Conservation (phyloP, 495 filamentous ascomycete genomes). For the Choiromyces venosus region DNA sequence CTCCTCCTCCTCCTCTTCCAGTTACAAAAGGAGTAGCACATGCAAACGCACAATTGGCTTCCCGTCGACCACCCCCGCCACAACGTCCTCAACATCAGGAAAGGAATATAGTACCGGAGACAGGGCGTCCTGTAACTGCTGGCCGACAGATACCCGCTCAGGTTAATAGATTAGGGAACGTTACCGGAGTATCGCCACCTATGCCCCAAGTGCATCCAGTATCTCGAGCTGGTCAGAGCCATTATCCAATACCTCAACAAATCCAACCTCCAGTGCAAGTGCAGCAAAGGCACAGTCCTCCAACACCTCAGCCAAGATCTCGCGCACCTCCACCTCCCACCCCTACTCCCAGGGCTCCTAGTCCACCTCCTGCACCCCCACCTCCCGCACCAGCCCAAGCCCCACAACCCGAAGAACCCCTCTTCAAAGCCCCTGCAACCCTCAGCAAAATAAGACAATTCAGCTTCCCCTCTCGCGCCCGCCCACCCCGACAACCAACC, state of each 20-base stretch:
- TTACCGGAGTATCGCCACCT: not conserved
- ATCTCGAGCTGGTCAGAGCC: not conserved
- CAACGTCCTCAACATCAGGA: not conserved
- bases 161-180: not conserved
- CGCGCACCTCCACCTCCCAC: not conserved
- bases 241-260: not conserved
- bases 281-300: conserved; percentile 2
- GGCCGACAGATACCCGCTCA: not conserved
- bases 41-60: not conserved
- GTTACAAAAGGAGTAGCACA: not conserved
- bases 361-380: not conserved
- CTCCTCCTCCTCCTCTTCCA: not conserved
- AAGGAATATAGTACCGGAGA: not conserved
- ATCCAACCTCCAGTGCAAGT: not conserved
- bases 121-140: not conserved
- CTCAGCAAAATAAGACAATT: not conserved
- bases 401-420: not conserved
- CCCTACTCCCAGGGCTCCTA: not conserved
- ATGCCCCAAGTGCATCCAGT: not conserved
- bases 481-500: not conserved
- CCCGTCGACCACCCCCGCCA: not conserved
- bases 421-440: not conserved
- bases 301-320: not conserved
- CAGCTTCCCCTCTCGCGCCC: not conserved
- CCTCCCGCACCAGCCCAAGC: not conserved